These are phyloP conservation scores for Cyanophora paradoxa DNA, from an alignment of 78 protist species.

Conservation along the genomic window DNA sequence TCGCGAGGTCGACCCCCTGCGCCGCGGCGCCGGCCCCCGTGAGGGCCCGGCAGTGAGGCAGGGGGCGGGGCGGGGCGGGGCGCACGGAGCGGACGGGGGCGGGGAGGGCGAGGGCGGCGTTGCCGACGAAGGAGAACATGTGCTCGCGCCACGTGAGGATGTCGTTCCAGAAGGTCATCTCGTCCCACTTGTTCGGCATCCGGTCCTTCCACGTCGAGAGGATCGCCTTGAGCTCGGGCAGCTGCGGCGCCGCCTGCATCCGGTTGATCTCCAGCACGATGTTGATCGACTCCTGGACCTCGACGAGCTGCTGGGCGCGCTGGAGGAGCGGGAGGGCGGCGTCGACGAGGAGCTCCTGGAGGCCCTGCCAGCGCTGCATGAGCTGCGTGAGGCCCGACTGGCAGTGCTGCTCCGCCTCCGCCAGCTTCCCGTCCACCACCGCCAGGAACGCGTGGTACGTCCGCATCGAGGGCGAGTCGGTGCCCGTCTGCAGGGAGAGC, in stretches of 20 bases:
- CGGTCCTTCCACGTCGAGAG: conserved; percentile 56
- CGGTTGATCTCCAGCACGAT: too few relatives aligned
- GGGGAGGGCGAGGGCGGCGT: not conserved
- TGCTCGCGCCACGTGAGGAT: conserved; percentile 44
- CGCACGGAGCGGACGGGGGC: not conserved
- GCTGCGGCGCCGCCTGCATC: too few relatives aligned
- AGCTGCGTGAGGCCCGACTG: conserved; percentile 30
- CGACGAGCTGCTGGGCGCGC: conserved; percentile 41
- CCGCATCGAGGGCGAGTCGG: conserved; percentile 3
- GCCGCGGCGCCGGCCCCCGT: not conserved
- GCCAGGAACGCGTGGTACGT: conserved; percentile 28
- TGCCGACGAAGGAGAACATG: conserved; percentile 30
- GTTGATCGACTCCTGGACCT: conserved; percentile 57
- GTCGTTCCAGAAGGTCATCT: conserved; percentile 34
- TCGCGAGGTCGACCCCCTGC: not conserved
- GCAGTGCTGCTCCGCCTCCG: conserved; percentile 24
- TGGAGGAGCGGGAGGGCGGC: conserved; percentile 41
- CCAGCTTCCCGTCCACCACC: conserved; percentile 20
- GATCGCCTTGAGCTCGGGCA: conserved; percentile 47
- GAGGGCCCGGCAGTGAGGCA: too few relatives aligned
- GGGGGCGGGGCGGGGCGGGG: not conserved
- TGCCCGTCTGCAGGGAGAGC: too few relatives aligned
- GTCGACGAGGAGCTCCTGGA: conserved; percentile 7
- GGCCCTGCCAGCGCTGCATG: conserved; percentile 20
- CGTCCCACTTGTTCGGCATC: conserved; percentile 50